phyloP scores from a whole-genome alignment of 1,139 yeast species.

The Pichia sp. region DNA sequence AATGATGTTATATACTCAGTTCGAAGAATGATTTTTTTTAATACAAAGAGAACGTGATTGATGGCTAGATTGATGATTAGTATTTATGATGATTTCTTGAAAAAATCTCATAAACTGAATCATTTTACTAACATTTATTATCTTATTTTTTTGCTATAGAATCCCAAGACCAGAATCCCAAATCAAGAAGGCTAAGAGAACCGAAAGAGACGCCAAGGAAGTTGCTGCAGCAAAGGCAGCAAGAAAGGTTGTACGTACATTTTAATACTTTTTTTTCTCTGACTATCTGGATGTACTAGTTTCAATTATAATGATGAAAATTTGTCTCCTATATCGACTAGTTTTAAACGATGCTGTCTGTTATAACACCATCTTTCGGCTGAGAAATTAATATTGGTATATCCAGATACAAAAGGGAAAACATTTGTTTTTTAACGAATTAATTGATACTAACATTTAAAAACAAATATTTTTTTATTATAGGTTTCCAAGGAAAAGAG shows the following conservation, averaged over 20 bases:
- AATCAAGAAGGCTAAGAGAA: conserved; percentile 89
- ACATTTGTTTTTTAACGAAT: too few species aligned
- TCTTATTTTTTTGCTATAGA: conserved; percentile 25
- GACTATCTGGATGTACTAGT: neutral
- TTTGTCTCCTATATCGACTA: conserved; percentile 52
- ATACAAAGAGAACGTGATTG: conserved; percentile 7
- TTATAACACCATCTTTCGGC: conserved; percentile 99
- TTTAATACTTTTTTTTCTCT: neutral
- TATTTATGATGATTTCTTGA: neutral
- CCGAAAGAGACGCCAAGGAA: conserved; percentile 79
- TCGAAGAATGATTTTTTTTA: conserved; percentile 15
- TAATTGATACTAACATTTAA: conserved; percentile 4
- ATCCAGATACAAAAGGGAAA: neutral
- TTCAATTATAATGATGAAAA: conserved; percentile 44
- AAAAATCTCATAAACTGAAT: neutral
- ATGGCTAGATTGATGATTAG: conserved; percentile 2
- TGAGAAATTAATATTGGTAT: conserved; percentile 34
- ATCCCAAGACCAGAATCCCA: conserved; percentile 77
- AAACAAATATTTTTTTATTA: conserved; percentile 7
- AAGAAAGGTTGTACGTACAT: conserved; percentile 79
- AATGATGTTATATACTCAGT: conserved; percentile 23
- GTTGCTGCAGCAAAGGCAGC: conserved; percentile 82
- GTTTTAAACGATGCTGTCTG: conserved; percentile 85
- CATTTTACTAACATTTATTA: conserved; percentile 4
- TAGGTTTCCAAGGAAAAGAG: conserved; percentile 88